Evolutionary conservation across 176 grass and related monocot species (phyloP).

Genomic region (Ananas comosus): DNA sequence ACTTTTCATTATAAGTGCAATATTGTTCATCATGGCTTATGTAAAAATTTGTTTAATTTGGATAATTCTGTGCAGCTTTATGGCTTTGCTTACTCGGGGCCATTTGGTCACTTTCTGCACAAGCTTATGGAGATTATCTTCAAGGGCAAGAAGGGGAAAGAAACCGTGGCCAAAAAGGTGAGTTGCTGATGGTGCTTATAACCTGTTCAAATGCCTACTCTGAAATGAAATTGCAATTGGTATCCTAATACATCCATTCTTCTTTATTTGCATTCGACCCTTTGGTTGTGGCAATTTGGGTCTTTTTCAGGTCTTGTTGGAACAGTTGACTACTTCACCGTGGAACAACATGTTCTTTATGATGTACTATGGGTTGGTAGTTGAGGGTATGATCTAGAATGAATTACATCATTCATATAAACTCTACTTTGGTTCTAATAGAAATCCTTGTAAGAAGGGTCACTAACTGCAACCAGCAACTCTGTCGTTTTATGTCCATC

Average conservation of each 20-base stretch:
- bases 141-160: constrained; percentile 34
- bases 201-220: not conserved
- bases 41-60: not conserved
- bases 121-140: constrained; percentile 39
- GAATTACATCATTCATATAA: not conserved
- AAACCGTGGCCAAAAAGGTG: constrained; percentile 41
- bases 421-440: too few species aligned
- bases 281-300: not conserved
- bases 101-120: constrained; percentile 42
- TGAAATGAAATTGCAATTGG: not conserved
- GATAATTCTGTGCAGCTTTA: constrained; percentile 24
- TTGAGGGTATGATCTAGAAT: constrained; percentile 26
- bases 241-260: too few species aligned
- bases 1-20: too few species aligned
- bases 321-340: constrained; percentile 35
- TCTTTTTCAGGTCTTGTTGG: constrained; percentile 32
- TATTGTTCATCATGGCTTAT: not conserved
- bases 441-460: too few species aligned
- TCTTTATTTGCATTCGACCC: not conserved
- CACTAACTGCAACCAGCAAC: too few species aligned
- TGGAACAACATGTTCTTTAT: constrained; percentile 39
- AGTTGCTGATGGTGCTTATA: not conserved
- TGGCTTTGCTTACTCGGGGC: constrained; percentile 34
- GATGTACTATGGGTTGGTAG: constrained; percentile 32
- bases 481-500: too few species aligned